These are phyloP conservation scores for Hypoxylon sp. DNA, from an alignment of 2,329 filamentous ascomycete species.

Conservation along the genomic window DNA sequence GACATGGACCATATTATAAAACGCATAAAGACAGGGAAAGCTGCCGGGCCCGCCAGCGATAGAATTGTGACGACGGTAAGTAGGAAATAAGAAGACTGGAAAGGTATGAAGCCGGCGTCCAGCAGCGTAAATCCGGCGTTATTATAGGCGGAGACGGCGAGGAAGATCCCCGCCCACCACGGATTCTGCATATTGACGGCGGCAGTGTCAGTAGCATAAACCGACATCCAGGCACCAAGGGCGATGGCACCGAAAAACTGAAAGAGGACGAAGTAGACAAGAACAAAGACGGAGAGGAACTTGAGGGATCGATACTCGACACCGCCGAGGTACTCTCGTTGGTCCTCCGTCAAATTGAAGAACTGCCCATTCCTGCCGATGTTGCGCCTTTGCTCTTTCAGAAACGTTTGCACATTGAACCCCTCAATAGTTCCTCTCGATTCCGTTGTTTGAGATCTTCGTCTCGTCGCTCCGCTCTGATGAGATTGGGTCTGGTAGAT, in stretches of 20 bases:
- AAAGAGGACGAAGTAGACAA: constrained; percentile 67
- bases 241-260: constrained; percentile 72
- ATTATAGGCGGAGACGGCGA: constrained; percentile 69
- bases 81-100: constrained; percentile 59
- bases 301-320: constrained; percentile 67
- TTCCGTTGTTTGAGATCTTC: constrained; percentile 36
- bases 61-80: constrained; percentile 51
- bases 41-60: constrained; percentile 65
- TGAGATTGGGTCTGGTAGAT: constrained; percentile 48
- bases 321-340: constrained; percentile 66
- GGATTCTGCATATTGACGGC: constrained; percentile 59
- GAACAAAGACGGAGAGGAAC: constrained; percentile 65
- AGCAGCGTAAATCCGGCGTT: constrained; percentile 71
- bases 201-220: constrained; percentile 60
- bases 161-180: constrained; percentile 71
- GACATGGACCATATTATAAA: constrained; percentile 63
- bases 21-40: constrained; percentile 65
- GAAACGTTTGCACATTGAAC: constrained; percentile 52
- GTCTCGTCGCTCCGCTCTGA: constrained; percentile 41
- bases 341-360: constrained; percentile 62
- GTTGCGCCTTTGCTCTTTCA: constrained; percentile 48
- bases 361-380: constrained; percentile 65
- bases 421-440: constrained; percentile 34
- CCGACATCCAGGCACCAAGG: constrained; percentile 66
- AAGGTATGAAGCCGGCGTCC: constrained; percentile 67